phyloP scores from a whole-genome alignment of 345 rosid genomes.

The Bruguiera gymnorhiza region DNA sequence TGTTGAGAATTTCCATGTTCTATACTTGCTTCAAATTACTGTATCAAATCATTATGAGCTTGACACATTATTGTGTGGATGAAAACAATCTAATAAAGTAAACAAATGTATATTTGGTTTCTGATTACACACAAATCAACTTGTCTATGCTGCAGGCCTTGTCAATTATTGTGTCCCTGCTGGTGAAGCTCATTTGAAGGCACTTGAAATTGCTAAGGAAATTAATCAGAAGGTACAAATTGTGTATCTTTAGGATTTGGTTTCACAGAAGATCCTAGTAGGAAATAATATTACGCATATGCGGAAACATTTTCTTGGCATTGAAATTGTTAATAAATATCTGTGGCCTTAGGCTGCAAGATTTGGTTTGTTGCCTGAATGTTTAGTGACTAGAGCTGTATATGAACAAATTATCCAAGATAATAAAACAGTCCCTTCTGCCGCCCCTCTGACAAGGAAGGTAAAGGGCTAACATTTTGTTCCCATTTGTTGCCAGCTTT shows the following conservation, averaged over 20 bases:
- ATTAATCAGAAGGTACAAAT: slow-evolving; percentile 65
- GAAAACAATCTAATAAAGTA: too few species aligned
- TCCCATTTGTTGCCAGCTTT: too few species aligned
- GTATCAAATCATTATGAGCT: too few species aligned
- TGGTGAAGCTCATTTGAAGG: slow-evolving; percentile 72
- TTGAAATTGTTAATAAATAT: neutral
- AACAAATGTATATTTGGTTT: neutral
- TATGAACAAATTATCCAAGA: too few species aligned
- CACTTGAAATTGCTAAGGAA: slow-evolving; percentile 74
- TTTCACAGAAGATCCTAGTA: neutral
- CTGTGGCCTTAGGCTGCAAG: neutral
- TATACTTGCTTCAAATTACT: neutral
- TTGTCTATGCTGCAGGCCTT: slow-evolving; percentile 47
- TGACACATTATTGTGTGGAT: too few species aligned
- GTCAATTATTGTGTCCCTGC: slow-evolving; percentile 67
- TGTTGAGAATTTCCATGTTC: neutral
- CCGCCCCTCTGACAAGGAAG: too few species aligned
- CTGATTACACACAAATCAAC: neutral
- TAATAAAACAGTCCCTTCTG: too few species aligned
- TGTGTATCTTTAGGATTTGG: neutral
- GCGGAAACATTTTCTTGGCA: neutral
- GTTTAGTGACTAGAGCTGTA: too few species aligned
- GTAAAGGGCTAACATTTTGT: too few species aligned
- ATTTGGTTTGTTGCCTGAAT: too few species aligned
- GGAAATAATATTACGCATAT: neutral